Evolutionary conservation across 345 rosid genomes (phyloP).

Genomic region (Salix arbutifolia): DNA sequence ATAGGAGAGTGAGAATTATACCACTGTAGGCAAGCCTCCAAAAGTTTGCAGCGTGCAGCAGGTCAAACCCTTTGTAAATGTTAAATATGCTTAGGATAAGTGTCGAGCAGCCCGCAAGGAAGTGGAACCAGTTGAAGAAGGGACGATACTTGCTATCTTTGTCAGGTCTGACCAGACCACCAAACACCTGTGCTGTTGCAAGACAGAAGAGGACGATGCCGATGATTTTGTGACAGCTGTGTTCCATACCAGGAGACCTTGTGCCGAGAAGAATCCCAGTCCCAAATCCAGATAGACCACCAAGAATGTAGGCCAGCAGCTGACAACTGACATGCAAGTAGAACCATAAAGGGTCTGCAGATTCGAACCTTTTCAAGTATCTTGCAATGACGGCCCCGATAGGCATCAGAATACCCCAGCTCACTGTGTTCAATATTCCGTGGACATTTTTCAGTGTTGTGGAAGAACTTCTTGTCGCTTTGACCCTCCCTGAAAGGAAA

Average conservation of each 20-base stretch:
- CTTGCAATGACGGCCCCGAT: constrained; percentile 30
- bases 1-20: no score
- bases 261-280: constrained; percentile 22
- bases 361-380: constrained; percentile 27
- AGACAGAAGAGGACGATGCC: constrained; percentile 26
- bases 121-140: constrained; percentile 33
- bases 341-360: constrained; percentile 33
- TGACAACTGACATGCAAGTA: constrained; percentile 28
- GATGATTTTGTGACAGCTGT: constrained; percentile 19
- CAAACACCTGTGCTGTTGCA: constrained; percentile 7
- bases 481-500: background rate
- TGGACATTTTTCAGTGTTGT: constrained; percentile 3
- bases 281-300: constrained; percentile 20
- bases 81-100: constrained; percentile 25
- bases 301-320: constrained; percentile 20
- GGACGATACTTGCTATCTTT: constrained; percentile 28
- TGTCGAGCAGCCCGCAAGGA: constrained; percentile 22
- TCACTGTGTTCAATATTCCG: constrained; percentile 22
- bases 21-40: no score
- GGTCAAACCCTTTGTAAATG: no score
- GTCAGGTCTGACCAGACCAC: constrained; percentile 23
- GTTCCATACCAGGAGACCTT: background rate
- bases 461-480: background rate
- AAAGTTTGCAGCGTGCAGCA: no score
- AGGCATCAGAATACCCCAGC: constrained; percentile 36